These are phyloP conservation scores for Exophiala viscosa DNA, from an alignment of 2,329 filamentous ascomycete genomes.

Conservation along the genomic window DNA sequence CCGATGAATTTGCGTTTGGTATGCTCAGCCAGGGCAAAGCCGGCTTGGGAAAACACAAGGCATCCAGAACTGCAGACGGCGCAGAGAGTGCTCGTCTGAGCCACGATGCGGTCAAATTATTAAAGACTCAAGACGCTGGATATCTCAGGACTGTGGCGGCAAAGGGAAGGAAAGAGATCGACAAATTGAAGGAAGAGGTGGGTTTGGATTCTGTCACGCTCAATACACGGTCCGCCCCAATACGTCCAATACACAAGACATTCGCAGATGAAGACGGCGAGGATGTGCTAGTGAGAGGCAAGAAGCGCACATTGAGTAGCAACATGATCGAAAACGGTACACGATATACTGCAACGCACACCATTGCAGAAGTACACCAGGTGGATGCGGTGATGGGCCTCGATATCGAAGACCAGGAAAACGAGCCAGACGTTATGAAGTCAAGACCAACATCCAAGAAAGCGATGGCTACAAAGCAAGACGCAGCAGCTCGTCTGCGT, in stretches of 20 bases:
- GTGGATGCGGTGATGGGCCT: background rate
- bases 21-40: constrained; percentile 55
- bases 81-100: constrained; percentile 36
- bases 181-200: constrained; percentile 36
- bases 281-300: constrained; percentile 23
- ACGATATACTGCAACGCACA: background rate
- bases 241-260: constrained; percentile 32
- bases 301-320: constrained; percentile 26
- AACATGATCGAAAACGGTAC: constrained; percentile 11
- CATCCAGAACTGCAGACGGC: constrained; percentile 44
- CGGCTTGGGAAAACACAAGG: constrained; percentile 42
- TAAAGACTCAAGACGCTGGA: constrained; percentile 63
- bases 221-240: constrained; percentile 12
- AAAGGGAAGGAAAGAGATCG: constrained; percentile 48
- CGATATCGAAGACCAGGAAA: constrained; percentile 25
- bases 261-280: constrained; percentile 35
- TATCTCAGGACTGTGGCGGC: constrained; percentile 60
- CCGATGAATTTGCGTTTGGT: constrained; percentile 64
- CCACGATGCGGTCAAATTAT: constrained; percentile 57
- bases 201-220: constrained; percentile 33
- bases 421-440: constrained; percentile 14
- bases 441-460: constrained; percentile 41
- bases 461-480: constrained; percentile 41
- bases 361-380: background rate
- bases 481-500: constrained; percentile 37